Percentiles rank a stretch among this genome's conserved stretches.
Conservation (phyloP, 2,329 filamentous ascomycete genomes). For the Ambrosiella cleistominuta region DNA sequence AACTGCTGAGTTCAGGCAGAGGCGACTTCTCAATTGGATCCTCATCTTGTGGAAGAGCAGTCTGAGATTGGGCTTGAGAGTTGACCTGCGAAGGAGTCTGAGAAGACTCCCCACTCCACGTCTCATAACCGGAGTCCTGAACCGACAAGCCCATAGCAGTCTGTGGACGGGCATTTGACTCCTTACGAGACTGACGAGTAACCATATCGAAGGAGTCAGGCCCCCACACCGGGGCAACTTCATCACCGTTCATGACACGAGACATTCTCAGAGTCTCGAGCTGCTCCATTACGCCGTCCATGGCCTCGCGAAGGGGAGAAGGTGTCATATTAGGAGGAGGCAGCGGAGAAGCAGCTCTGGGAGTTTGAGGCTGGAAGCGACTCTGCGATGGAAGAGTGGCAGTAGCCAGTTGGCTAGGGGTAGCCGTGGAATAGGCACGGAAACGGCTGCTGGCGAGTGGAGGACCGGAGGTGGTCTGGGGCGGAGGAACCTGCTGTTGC, state of each 20-base stretch:
- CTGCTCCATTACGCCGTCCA: conserved; percentile 96
- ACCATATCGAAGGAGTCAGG: conserved; percentile 63
- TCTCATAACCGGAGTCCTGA: conserved; percentile 44
- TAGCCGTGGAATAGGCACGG: conserved; percentile 8
- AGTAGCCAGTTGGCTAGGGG: neutral
- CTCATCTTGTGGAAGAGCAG: conserved; percentile 1
- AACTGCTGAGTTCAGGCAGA: conserved; percentile 61
- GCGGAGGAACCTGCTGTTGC: neutral
- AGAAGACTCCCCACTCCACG: conserved; percentile 35
- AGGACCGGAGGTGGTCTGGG: conserved; percentile 1
- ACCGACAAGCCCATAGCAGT: conserved; percentile 54
- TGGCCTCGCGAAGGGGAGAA: conserved; percentile 79
- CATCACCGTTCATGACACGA: conserved; percentile 27
- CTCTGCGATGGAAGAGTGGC: conserved; percentile 4
- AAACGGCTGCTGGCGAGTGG: conserved; percentile 10
- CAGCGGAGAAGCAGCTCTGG: conserved; percentile 42
- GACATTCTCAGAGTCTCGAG: conserved; percentile 63
- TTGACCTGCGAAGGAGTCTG: conserved; percentile 16
- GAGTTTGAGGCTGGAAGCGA: conserved; percentile 27
- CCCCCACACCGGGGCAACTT: conserved; percentile 53
- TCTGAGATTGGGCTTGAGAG: conserved; percentile 6
- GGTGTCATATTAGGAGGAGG: conserved; percentile 66
- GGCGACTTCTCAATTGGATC: conserved; percentile 21
- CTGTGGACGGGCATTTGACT: conserved; percentile 34
- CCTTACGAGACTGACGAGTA: conserved; percentile 18